Evolutionary conservation across 2,329 filamentous ascomycete genomes (phyloP), one percentile per base, ranked within the genome.

Genomic region (Penicillium hesseltinei): DNA sequence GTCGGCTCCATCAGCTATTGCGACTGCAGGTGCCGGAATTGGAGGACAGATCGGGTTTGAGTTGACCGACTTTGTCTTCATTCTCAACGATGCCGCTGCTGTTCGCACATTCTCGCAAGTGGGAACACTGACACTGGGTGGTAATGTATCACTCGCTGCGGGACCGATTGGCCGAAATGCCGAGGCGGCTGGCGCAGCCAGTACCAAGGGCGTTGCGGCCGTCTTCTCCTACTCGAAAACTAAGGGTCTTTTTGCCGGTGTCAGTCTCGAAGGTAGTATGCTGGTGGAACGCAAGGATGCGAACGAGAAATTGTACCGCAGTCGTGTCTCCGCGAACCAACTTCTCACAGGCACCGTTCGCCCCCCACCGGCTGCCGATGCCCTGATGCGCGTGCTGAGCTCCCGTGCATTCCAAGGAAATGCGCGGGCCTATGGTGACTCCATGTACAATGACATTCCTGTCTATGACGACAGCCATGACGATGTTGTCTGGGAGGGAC

Each of bases 181-280:
- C 45, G 94, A 99, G 76, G 94, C 94, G 13, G 93, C 94, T 36
- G 94, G 94, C 62, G 93, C 92, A 15, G 94, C 94, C 8, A 96
- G 91, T 66, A 82, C 96, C 62, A 93, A 87, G 79, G 88, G 91
- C 62, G 89, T 97, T 9, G 90, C 92, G 0, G 94, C 91, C 52
- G 88, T 99, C 49, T 99, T 99, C 80, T 91, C 90, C 69, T 99
- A 99, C 81, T 94, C 89, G 73, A 97, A 97, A 79, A 99, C 94
- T 13, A 97, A 97, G 80, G 94, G 94, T 21, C 80, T 99, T 33
- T 99, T 99, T 68, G 94, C 94, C 5, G 94, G 94, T 71, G 92
- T 99, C 47, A 95, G 90, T 66, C 80, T 99, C 64, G 94, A 99
- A 75, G 94, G 94, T 23, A 93, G 89, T 60, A 92, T 90, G 52